phyloP scores from a whole-genome alignment of 2,329 filamentous ascomycete genomes.

The Lachnellula subtilissima region DNA sequence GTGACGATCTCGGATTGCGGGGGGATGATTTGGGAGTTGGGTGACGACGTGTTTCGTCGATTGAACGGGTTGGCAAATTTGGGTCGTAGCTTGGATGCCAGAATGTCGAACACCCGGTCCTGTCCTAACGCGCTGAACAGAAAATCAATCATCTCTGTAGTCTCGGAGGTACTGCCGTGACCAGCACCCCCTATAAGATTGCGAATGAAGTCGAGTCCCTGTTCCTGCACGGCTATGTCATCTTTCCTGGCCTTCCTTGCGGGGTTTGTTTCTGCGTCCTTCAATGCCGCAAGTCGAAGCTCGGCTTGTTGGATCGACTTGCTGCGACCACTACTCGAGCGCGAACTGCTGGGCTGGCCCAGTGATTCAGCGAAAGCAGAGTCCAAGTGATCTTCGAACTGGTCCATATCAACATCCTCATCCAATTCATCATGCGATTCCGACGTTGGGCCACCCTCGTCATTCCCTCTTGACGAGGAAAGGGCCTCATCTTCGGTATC shows the following conservation, averaged over 20 bases:
- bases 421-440: constrained; percentile 41
- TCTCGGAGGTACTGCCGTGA: constrained; percentile 46
- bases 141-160: constrained; percentile 75
- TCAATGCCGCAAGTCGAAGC: constrained; percentile 45
- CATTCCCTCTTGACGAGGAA: constrained; percentile 33
- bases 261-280: constrained; percentile 65
- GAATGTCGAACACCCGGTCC: constrained; percentile 72
- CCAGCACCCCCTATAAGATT: constrained; percentile 71
- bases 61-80: constrained; percentile 51
- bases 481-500: constrained; percentile 52
- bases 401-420: constrained; percentile 54
- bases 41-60: constrained; percentile 37
- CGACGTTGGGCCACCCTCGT: constrained; percentile 12
- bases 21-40: constrained; percentile 48
- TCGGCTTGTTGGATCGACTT: constrained; percentile 45
- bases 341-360: constrained; percentile 16
- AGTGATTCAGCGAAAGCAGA: constrained; percentile 19
- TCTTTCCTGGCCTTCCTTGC: constrained; percentile 66
- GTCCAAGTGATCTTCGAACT: constrained; percentile 38
- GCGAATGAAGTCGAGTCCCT: constrained; percentile 81
- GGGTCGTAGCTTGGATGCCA: constrained; percentile 71
- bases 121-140: constrained; percentile 72
- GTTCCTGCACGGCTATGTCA: constrained; percentile 82
- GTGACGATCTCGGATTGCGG: constrained; percentile 67
- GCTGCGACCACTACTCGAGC: constrained; percentile 27